These are phyloP conservation scores for maize (Zea mays) DNA, from an alignment of 176 grass and related monocot genomes.

Conservation along the genomic window DNA sequence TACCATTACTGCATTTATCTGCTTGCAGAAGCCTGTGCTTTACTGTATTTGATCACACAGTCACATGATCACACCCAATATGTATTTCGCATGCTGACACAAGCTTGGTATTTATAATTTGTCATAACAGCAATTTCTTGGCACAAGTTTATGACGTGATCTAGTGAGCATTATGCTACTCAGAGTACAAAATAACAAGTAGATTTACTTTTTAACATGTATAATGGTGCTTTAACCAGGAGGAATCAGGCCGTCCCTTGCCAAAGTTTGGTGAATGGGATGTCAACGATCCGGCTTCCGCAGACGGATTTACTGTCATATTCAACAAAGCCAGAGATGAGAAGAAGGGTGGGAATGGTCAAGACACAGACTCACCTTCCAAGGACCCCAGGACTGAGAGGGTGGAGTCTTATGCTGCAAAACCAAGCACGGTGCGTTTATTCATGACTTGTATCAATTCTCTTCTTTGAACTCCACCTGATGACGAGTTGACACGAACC, in stretches of 20 bases:
- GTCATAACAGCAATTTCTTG: neutral
- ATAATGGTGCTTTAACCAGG: conserved; percentile 42
- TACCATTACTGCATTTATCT: conserved; percentile 10
- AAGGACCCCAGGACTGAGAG: conserved; percentile 57
- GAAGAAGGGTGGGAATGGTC: conserved; percentile 66
- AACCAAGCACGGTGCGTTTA: conserved; percentile 56
- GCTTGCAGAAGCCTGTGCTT: conserved; percentile 13
- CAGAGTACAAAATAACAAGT: neutral
- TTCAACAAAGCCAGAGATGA: conserved; percentile 98
- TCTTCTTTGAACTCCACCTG: conserved; percentile 1
- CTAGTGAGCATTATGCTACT: neutral
- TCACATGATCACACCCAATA: neutral
- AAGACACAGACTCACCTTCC: conserved; percentile 61
- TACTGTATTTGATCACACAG: neutral
- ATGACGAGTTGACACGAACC: neutral
- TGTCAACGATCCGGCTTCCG: conserved; percentile 79
- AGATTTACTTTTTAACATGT: conserved; percentile 14
- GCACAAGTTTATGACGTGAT: neutral
- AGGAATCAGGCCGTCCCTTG: conserved; percentile 79
- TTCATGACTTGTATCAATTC: neutral
- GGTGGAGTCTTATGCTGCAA: conserved; percentile 44
- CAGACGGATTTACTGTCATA: conserved; percentile 85
- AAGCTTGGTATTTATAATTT: neutral
- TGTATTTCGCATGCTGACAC: neutral
- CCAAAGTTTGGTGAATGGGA: conserved; percentile 96